phyloP scores from a whole-genome alignment of 441 rosid genomes.

The Erodium texanum region DNA sequence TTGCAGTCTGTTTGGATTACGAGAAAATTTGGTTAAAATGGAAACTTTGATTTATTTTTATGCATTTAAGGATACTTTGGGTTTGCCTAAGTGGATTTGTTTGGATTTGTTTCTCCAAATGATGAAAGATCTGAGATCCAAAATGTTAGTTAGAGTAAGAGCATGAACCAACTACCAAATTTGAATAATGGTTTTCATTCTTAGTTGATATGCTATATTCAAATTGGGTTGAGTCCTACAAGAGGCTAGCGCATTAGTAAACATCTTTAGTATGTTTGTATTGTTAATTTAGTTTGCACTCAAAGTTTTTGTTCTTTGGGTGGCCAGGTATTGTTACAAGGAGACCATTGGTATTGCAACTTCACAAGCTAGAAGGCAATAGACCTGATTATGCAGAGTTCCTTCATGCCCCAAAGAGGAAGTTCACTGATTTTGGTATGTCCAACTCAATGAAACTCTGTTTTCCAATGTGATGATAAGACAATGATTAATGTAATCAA shows the following conservation, averaged over 20 bases:
- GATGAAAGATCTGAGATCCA: background rate
- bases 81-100: background rate
- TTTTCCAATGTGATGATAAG: background rate
- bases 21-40: background rate
- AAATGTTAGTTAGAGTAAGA: background rate
- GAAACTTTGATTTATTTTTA: background rate
- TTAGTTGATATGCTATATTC: background rate
- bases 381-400: conserved; percentile 80
- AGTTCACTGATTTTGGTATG: conserved; percentile 71
- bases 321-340: conserved; percentile 79
- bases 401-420: conserved; percentile 85
- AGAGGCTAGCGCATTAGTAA: background rate
- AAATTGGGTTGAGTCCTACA: background rate
- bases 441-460: background rate
- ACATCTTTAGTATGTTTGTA: background rate
- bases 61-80: background rate
- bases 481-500: background rate
- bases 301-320: conserved; percentile 5
- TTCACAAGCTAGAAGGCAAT: conserved; percentile 76
- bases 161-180: background rate
- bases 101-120: background rate
- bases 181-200: background rate
- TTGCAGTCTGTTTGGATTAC: background rate
- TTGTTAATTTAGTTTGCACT: background rate
- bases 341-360: conserved; percentile 93